Conservation (phyloP, 495 filamentous ascomycete species). For the Polyplosphaeria fusca region DNA sequence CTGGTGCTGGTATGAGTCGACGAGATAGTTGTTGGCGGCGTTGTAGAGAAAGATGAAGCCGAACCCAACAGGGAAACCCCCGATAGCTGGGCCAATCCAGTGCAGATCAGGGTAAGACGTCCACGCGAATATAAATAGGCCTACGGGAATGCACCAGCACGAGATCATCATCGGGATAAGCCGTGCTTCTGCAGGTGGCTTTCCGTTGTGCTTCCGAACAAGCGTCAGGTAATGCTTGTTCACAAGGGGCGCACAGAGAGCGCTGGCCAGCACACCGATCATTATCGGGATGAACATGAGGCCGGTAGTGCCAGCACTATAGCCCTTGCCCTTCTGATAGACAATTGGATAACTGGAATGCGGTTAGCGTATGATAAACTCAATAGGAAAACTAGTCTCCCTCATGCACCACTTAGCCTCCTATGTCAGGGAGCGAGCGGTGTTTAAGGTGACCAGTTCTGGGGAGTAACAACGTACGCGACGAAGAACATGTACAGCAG, state of each 20-base stretch:
- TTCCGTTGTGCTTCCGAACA: constrained; percentile 56
- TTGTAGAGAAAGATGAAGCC: constrained; percentile 87
- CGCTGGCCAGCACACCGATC: constrained; percentile 63
- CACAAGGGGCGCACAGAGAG: constrained; percentile 64
- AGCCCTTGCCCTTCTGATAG: constrained; percentile 72
- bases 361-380: background rate
- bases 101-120: constrained; percentile 61
- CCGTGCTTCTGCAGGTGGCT: constrained; percentile 70
- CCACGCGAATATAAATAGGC: constrained; percentile 84
- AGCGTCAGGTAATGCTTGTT: constrained; percentile 74
- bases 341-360: constrained; percentile 74
- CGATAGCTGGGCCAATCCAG: constrained; percentile 71
- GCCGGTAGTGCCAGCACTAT: constrained; percentile 65
- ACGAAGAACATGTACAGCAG: constrained; percentile 83
- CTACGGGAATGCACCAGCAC: constrained; percentile 75
- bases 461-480: constrained; percentile 41
- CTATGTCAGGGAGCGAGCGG: too few species aligned
- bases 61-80: constrained; percentile 74
- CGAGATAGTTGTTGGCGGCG: constrained; percentile 76
- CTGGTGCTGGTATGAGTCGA: constrained; percentile 81
- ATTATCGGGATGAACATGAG: constrained; percentile 79
- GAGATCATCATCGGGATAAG: constrained; percentile 82
- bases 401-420: too few species aligned
- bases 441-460: background rate
- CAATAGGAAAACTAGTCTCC: background rate